A percentile compares a stretch with the other conserved stretches of the same genome.
Conservation (phyloP, 2,329 filamentous ascomycete species). For the Colletotrichum sp. region DNA sequence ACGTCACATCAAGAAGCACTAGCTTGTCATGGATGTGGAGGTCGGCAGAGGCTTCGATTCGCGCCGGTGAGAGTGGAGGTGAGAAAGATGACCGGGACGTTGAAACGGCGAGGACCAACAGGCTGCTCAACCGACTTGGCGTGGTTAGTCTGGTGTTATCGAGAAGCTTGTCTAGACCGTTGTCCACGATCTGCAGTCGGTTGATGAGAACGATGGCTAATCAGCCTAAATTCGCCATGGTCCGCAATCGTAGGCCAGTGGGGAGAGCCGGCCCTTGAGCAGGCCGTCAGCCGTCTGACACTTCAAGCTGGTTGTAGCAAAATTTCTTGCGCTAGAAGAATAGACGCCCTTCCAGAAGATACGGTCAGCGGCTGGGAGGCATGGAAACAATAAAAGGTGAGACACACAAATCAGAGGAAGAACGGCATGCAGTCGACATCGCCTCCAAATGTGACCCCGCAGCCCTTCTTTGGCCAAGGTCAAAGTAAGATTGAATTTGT, state of each 20-base stretch:
- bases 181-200: not conserved
- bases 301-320: not conserved
- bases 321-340: not conserved
- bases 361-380: not conserved
- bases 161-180: not conserved
- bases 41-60: not conserved
- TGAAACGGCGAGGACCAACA: not conserved
- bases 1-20: not conserved
- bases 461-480: not conserved
- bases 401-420: not conserved
- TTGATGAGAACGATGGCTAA: not conserved
- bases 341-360: not conserved
- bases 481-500: not conserved
- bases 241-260: not conserved
- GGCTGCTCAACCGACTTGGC: not conserved
- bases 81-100: not conserved
- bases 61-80: not conserved
- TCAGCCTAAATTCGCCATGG: constrained; percentile 10
- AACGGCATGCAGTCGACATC: not conserved
- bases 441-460: not conserved
- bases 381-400: not conserved
- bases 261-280: not conserved
- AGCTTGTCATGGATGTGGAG: not conserved
- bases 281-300: not conserved
- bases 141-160: not conserved